Conservation (phyloP, 257 asterid species). For the Perilla frutescens region DNA sequence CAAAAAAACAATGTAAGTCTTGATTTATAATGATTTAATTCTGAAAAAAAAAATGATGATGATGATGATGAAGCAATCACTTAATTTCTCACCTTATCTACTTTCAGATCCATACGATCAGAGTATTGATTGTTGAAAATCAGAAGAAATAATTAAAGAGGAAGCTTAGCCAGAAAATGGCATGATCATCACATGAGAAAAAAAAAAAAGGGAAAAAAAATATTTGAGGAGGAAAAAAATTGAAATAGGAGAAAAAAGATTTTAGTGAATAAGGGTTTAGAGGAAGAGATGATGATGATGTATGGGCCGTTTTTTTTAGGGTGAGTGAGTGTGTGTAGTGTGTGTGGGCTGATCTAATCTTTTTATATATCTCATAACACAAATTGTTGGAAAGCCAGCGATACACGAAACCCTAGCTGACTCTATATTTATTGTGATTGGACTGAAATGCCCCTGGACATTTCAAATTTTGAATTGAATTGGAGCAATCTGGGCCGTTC, state of each 20-base stretch:
- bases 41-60: not conserved
- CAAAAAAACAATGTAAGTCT: too few species aligned
- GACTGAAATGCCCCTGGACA: conserved; percentile 48
- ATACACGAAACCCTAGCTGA: conserved; percentile 71
- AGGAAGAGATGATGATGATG: conserved; percentile 21
- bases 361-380: conserved; percentile 36
- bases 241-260: not conserved
- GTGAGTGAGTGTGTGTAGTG: conserved; percentile 33
- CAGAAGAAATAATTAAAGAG: not conserved
- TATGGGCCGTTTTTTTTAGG: conserved; percentile 23
- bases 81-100: conserved; percentile 55
- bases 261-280: conserved; percentile 37
- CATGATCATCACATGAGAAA: conserved; percentile 16
- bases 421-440: conserved; percentile 16
- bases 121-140: conserved; percentile 6
- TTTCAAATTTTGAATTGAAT: conserved; percentile 47
- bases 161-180: not conserved
- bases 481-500: conserved; percentile 39
- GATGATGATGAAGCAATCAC: conserved; percentile 2
- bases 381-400: conserved; percentile 41
- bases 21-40: conserved; percentile 8
- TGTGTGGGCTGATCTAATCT: conserved; percentile 43
- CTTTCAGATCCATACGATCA: conserved; percentile 81
- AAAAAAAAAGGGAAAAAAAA: not conserved
- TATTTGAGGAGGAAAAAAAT: not conserved